Percentiles rank a stretch among this genome's conserved stretches.
Conservation (phyloP, 2,329 filamentous ascomycete species). For the Colletotrichum sp. region DNA sequence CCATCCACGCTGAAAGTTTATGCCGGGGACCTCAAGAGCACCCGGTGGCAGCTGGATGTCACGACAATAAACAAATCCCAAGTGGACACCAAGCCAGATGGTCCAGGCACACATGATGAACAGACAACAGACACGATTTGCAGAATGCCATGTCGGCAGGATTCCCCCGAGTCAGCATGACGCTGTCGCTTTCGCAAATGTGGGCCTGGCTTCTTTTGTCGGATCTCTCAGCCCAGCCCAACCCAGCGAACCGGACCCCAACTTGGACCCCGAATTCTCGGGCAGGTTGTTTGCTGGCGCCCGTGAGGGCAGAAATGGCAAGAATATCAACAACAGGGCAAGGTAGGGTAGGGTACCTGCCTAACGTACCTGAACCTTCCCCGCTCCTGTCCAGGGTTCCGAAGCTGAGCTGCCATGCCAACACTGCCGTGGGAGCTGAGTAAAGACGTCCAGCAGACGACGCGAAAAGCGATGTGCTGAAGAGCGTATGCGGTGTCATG, state of each 20-base stretch:
- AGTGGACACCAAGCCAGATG: not conserved
- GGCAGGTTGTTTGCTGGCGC: not conserved
- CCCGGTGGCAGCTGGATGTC: not conserved
- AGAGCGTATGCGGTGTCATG: not conserved
- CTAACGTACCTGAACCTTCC: not conserved
- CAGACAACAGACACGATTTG: not conserved
- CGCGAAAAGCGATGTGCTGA: not conserved
- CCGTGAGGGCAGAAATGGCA: not conserved
- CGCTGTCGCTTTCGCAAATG: not conserved
- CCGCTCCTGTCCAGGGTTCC: not conserved
- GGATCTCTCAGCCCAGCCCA: not conserved
- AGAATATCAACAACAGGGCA: not conserved
- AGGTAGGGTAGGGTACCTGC: not conserved
- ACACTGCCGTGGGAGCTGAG: not conserved
- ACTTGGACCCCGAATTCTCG: slow-evolving; percentile 2
- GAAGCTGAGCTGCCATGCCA: not conserved
- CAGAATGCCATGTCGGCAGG: not conserved
- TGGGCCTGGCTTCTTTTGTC: not conserved
- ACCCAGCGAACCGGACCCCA: not conserved
- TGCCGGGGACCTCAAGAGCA: not conserved
- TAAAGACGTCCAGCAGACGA: not conserved
- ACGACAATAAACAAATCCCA: not conserved
- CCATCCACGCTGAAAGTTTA: not conserved
- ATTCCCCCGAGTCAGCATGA: slow-evolving; percentile 6
- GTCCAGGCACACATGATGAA: not conserved